Conservation (phyloP, 1,284 basidiomycete species). For the Xanthoconium separans region DNA sequence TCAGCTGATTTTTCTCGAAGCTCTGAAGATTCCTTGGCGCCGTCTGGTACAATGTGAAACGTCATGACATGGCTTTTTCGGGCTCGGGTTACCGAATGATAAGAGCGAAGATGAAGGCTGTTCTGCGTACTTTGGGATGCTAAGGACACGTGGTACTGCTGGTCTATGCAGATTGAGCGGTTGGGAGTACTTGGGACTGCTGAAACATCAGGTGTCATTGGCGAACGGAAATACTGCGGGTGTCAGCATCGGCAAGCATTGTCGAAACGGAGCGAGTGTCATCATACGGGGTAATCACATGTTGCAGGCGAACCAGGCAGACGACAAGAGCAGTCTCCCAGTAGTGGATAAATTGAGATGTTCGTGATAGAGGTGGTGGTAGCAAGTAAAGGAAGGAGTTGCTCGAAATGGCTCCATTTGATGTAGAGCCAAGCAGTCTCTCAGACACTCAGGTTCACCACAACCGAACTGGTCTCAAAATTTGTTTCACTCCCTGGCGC, state of each 20-base stretch:
- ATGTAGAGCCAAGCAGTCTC: too few relatives aligned
- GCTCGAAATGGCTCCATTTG: conserved; percentile 12
- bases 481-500: not conserved
- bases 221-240: not conserved
- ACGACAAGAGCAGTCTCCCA: not conserved
- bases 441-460: not conserved
- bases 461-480: not conserved
- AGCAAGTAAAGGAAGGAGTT: not conserved
- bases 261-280: too few relatives aligned
- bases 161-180: too few relatives aligned
- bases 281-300: too few relatives aligned
- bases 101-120: not conserved
- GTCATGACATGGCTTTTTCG: too few relatives aligned
- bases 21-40: too few relatives aligned
- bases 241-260: too few relatives aligned
- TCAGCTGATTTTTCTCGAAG: too few relatives aligned
- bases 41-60: too few relatives aligned
- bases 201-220: not conserved
- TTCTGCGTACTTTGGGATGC: not conserved
- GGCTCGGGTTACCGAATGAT: not conserved
- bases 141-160: not conserved
- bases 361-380: not conserved
- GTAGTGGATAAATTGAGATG: not conserved
- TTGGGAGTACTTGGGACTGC: too few relatives aligned
- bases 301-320: too few relatives aligned